Percentiles rank a stretch among this genome's conserved stretches.
Conservation (phyloP, 148 eudicot species). For the Rhododendron mucronatum region DNA sequence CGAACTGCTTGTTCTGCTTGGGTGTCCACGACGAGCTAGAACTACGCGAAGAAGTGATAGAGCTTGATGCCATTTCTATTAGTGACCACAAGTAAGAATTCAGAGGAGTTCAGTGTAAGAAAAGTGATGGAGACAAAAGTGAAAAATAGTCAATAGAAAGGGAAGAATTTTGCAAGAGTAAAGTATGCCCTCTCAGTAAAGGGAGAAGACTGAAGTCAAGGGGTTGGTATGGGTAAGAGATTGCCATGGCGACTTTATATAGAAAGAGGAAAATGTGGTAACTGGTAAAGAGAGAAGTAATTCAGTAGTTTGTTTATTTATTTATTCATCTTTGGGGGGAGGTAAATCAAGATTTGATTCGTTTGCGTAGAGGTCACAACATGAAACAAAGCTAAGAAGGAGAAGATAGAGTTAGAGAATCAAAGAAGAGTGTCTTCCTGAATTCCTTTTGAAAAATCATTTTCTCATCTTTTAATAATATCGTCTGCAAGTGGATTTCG, state of each 20-base stretch:
- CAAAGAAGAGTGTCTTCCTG: slow-evolving; percentile 11
- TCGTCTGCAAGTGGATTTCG: slow-evolving; percentile 31
- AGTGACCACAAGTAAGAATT: not conserved
- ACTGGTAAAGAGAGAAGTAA: slow-evolving; percentile 17
- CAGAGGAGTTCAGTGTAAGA: not conserved
- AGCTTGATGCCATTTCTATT: slow-evolving; percentile 41
- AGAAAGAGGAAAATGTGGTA: slow-evolving; percentile 12
- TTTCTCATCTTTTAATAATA: slow-evolving; percentile 24
- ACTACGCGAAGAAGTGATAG: slow-evolving; percentile 31
- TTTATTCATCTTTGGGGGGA: not conserved
- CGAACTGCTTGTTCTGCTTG: slow-evolving; percentile 60
- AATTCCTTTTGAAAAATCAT: slow-evolving; percentile 17
- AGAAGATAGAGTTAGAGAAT: slow-evolving; percentile 12
- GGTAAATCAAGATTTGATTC: slow-evolving; percentile 28
- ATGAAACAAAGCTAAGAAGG: slow-evolving; percentile 9
- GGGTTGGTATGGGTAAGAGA: slow-evolving; percentile 27
- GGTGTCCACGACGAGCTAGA: slow-evolving; percentile 42
- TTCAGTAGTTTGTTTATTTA: slow-evolving; percentile 28
- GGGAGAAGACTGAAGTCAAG: slow-evolving; percentile 21
- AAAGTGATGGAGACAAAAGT: not conserved
- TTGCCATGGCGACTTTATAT: slow-evolving; percentile 27
- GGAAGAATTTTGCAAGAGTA: not conserved
- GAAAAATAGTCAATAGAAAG: not conserved
- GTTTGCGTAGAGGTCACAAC: slow-evolving; percentile 13
- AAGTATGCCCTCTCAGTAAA: slow-evolving; percentile 11